Percentiles rank a stretch among this genome's conserved stretches.
Conservation (phyloP, 2,329 filamentous ascomycete genomes). For the Juglanconis sp. region DNA sequence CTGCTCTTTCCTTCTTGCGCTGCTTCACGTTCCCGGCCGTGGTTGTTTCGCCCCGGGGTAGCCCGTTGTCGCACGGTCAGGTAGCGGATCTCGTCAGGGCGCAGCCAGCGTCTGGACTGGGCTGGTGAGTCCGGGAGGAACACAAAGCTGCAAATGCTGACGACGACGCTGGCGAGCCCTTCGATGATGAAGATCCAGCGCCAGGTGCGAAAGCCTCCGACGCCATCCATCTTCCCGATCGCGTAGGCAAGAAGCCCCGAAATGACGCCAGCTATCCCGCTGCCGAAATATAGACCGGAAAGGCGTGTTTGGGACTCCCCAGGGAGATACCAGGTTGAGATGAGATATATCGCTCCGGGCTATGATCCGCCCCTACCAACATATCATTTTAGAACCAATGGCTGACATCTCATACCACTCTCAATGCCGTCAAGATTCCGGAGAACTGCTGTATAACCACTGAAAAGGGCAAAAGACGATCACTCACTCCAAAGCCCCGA, state of each 20-base stretch:
- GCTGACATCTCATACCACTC: too few species aligned
- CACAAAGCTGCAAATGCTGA: constrained; percentile 52
- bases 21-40: too few species aligned
- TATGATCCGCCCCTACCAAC: too few species aligned
- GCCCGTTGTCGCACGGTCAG: constrained; percentile 5
- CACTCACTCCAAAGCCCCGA: too few species aligned
- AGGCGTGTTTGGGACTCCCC: constrained; percentile 60
- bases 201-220: constrained; percentile 25
- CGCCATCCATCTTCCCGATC: constrained; percentile 48
- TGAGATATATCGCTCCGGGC: constrained; percentile 52
- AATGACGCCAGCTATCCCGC: constrained; percentile 62
- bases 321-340: constrained; percentile 65
- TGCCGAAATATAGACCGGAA: constrained; percentile 58
- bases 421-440: too few species aligned
- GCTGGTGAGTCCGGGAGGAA: constrained; percentile 16
- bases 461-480: too few species aligned
- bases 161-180: not conserved
- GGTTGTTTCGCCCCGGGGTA: too few species aligned
- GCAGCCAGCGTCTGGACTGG: constrained; percentile 7
- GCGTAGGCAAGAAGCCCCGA: constrained; percentile 42
- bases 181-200: constrained; percentile 42
- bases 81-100: constrained; percentile 13
- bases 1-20: too few species aligned
- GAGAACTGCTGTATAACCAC: too few species aligned
- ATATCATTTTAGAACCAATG: too few species aligned